Evolutionary conservation across 2,329 filamentous ascomycete genomes (phyloP).

Genomic region (Cercospora sp.): DNA sequence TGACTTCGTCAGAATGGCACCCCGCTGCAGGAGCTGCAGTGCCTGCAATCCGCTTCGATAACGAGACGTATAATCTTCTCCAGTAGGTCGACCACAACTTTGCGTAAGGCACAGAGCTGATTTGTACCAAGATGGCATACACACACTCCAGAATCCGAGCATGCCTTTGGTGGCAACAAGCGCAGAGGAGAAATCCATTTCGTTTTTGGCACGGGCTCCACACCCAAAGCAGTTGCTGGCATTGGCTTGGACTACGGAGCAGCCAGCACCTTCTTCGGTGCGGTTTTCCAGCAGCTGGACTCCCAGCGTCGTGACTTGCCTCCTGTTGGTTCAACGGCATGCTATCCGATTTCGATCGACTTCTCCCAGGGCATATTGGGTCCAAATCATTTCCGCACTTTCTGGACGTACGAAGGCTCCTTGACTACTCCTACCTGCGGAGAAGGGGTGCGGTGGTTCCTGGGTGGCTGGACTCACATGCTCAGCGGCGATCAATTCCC

Average conservation of each 20-base stretch:
- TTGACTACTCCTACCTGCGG: background rate
- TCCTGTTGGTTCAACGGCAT: background rate
- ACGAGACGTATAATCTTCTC: background rate
- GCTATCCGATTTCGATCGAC: background rate
- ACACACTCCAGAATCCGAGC: background rate
- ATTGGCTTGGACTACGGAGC: background rate
- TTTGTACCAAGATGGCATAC: background rate
- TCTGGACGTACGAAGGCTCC: background rate
- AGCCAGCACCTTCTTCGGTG: background rate
- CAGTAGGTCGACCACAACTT: background rate
- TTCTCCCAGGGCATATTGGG: background rate
- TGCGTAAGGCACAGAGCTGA: background rate
- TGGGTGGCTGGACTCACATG: background rate
- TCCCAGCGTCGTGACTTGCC: background rate
- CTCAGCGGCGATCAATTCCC: conserved; percentile 1
- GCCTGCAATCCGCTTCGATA: background rate
- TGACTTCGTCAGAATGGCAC: background rate
- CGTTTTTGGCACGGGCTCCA: background rate
- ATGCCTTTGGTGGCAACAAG: conserved; percentile 2
- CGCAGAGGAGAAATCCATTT: background rate
- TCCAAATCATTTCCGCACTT: background rate
- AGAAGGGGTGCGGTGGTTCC: background rate
- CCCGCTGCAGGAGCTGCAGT: background rate
- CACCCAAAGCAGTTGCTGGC: background rate
- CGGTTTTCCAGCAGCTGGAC: background rate